Evolutionary conservation across 495 filamentous ascomycete species (phyloP).

Genomic region (Penicillium coprophilum): DNA sequence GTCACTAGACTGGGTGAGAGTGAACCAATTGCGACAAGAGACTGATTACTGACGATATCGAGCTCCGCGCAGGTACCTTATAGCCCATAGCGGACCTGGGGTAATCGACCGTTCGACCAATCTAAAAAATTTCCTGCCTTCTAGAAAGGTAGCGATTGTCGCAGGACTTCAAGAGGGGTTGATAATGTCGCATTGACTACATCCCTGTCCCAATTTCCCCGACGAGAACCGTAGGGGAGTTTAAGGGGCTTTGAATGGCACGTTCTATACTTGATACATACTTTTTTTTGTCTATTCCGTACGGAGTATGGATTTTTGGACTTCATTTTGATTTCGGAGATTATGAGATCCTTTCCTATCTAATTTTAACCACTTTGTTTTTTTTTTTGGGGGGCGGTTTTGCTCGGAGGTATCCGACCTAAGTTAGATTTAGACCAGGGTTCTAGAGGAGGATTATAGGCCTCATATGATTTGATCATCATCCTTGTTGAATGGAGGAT

Average conservation of each 20-base stretch:
- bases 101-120: slow-evolving; percentile 32
- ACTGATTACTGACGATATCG: slow-evolving; percentile 33
- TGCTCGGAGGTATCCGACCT: background rate
- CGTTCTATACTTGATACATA: background rate
- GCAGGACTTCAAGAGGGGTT: slow-evolving; percentile 24
- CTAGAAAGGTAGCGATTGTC: slow-evolving; percentile 30
- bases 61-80: slow-evolving; percentile 32
- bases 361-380: background rate
- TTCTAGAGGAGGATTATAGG: background rate
- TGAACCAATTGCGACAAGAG: slow-evolving; percentile 34
- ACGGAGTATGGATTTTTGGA: no score
- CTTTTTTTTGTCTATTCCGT: no score
- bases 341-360: background rate
- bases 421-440: background rate
- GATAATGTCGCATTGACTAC: slow-evolving; percentile 22
- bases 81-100: slow-evolving; percentile 26
- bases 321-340: background rate
- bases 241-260: slow-evolving; percentile 13
- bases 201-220: slow-evolving; percentile 12
- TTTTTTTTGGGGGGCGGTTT: background rate
- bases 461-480: background rate
- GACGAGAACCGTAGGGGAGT: slow-evolving; percentile 25
- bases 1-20: slow-evolving; percentile 15
- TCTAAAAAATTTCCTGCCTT: slow-evolving; percentile 23
- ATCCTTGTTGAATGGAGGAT: background rate